Evolutionary conservation across 306 rosid species (phyloP), one percentile per base, ranked within the genome.

Genomic region (Luffa aegyptiaca): DNA sequence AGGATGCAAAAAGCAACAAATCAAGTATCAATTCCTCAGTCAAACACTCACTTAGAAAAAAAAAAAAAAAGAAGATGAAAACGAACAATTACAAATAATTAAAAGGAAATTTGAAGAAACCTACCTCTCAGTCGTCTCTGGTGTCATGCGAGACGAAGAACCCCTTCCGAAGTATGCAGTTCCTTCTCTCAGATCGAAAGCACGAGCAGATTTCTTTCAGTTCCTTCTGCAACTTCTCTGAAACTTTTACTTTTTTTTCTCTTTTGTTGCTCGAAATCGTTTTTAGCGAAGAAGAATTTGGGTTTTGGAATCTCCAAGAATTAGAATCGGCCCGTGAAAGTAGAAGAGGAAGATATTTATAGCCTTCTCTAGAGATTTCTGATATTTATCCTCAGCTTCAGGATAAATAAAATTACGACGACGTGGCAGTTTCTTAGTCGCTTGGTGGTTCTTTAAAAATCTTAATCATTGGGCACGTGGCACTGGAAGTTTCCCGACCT

Each of bases 291-390:
- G 26, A 26, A 26, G 61, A 46, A 52, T 2, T n/a, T 71, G n/a
- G 7, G 48, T 31, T 49, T 17, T 3, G 59, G 21, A 20, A 72
- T 72, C 59, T 49, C 18, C 78, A 49, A 14, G n/a, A 5, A 5
- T 21, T 5, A 3, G 35, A 71, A 45, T 71, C 42, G 42, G 11
- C 1, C 51, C 42, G 41, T 62, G 69, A 62, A 13, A 5, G 33
- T 4, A 9, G 41, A 13, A 8, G 26, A 11, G 8, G 16, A 13
- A 42, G 58, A 8, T 89, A 88, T 90, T 90, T 92, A 92, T 92
- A 90, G 80, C 87, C 93, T 88, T 89, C 90, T 90, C 92, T 78
- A 83, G 97, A 90, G 84, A 84, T 84, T 89, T 90, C 92, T 75
- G 80, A 83, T 88, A 49, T 73, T 80, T 82, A 70, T 70, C 76